Conservation (phyloP, 2,329 filamentous ascomycete species). For the Colletotrichum spinosum region DNA sequence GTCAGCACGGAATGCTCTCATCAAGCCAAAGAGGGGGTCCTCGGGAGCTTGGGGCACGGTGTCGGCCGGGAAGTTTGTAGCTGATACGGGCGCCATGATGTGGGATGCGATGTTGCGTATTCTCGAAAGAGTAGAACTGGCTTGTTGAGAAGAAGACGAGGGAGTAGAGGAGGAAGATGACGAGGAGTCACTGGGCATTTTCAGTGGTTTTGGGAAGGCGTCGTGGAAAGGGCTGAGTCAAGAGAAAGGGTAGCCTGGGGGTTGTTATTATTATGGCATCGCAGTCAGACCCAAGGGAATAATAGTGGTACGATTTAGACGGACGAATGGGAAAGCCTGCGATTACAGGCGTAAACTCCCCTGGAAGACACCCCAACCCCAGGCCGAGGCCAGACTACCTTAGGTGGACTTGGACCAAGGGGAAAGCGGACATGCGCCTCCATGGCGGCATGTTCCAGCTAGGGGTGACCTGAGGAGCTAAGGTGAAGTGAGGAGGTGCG, state of each 20-base stretch:
- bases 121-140: slow-evolving; percentile 59
- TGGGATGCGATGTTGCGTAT: slow-evolving; percentile 75
- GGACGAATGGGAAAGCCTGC: slow-evolving; percentile 37
- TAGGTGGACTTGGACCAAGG: not conserved
- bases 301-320: slow-evolving; percentile 36
- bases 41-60: slow-evolving; percentile 90
- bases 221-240: slow-evolving; percentile 35
- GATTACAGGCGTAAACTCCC: slow-evolving; percentile 34
- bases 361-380: not conserved
- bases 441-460: slow-evolving; percentile 20
- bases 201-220: slow-evolving; percentile 35
- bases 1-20: slow-evolving; percentile 88
- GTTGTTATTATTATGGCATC: slow-evolving; percentile 37
- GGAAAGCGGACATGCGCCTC: slow-evolving; percentile 31
- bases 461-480: not conserved
- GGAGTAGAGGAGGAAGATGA: slow-evolving; percentile 53
- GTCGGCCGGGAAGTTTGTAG: slow-evolving; percentile 80
- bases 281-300: too few species aligned
- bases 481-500: not conserved
- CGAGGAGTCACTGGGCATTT: slow-evolving; percentile 45
- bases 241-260: slow-evolving; percentile 27
- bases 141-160: slow-evolving; percentile 55
- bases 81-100: slow-evolving; percentile 69
- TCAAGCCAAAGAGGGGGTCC: slow-evolving; percentile 93
- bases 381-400: not conserved